Conservation (phyloP, 306 rosid species). For the Gastrolobium villosum region DNA sequence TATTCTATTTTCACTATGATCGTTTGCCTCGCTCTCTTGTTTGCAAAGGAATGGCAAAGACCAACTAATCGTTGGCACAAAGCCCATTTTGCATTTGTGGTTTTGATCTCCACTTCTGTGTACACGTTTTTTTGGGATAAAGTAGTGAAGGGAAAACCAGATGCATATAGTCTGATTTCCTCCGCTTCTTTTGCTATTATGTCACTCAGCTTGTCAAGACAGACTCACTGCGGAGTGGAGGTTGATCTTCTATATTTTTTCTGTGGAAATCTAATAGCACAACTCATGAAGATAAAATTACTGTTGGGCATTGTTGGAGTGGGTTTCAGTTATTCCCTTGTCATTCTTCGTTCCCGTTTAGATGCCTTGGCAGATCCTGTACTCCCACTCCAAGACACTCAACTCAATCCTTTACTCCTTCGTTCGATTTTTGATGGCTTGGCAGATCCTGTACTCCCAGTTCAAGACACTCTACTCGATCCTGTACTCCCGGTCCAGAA, state of each 20-base stretch:
- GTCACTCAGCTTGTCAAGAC: conserved; percentile 13
- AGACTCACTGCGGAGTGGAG: conserved; percentile 31
- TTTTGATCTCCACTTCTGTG: not conserved
- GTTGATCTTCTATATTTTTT: conserved; percentile 37
- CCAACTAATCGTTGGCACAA: not conserved
- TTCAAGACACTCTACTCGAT: too few species aligned
- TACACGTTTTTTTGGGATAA: conserved; percentile 23
- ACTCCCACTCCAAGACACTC: not conserved
- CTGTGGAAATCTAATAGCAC: not conserved
- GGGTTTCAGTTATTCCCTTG: conserved; percentile 5
- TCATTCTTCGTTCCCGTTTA: conserved; percentile 9
- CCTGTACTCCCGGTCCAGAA: not conserved
- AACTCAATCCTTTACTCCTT: not conserved
- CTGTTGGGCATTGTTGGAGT: conserved; percentile 23
- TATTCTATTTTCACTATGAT: not conserved
- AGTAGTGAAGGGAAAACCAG: conserved; percentile 16
- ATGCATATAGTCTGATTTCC: not conserved
- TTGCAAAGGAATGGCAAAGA: not conserved
- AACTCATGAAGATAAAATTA: conserved; percentile 39
- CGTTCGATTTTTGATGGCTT: not conserved
- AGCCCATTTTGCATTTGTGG: conserved; percentile 20
- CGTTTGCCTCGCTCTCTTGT: not conserved
- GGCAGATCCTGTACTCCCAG: too few species aligned
- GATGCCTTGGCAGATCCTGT: not conserved
- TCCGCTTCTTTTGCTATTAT: conserved; percentile 31